phyloP scores from a whole-genome alignment of 805 yeast species.

The Teunomyces atbi region DNA sequence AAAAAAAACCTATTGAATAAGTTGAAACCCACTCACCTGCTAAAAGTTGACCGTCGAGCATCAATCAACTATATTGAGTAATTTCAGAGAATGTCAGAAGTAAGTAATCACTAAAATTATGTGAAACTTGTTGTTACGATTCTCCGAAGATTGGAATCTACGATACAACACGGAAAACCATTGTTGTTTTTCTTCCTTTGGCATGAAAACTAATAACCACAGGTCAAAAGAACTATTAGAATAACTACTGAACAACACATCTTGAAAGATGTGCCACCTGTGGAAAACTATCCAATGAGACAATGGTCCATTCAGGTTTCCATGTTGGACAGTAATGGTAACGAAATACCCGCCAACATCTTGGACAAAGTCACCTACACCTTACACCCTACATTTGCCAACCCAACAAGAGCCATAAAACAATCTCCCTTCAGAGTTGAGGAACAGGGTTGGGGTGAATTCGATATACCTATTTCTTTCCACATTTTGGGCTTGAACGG shows the following conservation, averaged over 20 bases:
- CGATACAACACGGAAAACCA: not conserved
- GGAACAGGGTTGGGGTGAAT: conserved; percentile 99
- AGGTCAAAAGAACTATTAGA: conserved; percentile 83
- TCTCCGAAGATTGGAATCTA: not conserved
- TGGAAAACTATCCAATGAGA: conserved; percentile 91
- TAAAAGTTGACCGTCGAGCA: conserved; percentile 1
- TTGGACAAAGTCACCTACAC: conserved; percentile 92
- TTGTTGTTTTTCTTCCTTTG: not conserved
- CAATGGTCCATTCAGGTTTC: conserved; percentile 83
- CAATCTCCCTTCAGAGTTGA: conserved; percentile 82
- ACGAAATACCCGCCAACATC: conserved; percentile 79
- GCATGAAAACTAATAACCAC: conserved; percentile 5
- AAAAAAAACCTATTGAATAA: not conserved
- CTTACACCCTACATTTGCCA: conserved; percentile 90
- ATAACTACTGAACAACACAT: conserved; percentile 84
- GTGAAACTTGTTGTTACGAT: not conserved
- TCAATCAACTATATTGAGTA: not conserved
- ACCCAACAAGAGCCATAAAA: conserved; percentile 79
- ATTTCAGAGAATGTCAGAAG: conserved; percentile 6
- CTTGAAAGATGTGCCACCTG: conserved; percentile 76
- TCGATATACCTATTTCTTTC: conserved; percentile 78
- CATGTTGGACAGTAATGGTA: conserved; percentile 75
- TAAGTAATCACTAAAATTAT: not conserved
- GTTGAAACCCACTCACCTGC: not conserved
- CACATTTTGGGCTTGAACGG: conserved; percentile 63